Percentiles rank a stretch among this genome's conserved stretches.
phyloP scores from a whole-genome alignment of 2,329 filamentous ascomycete species.

The Trichoderma semiorbis region DNA sequence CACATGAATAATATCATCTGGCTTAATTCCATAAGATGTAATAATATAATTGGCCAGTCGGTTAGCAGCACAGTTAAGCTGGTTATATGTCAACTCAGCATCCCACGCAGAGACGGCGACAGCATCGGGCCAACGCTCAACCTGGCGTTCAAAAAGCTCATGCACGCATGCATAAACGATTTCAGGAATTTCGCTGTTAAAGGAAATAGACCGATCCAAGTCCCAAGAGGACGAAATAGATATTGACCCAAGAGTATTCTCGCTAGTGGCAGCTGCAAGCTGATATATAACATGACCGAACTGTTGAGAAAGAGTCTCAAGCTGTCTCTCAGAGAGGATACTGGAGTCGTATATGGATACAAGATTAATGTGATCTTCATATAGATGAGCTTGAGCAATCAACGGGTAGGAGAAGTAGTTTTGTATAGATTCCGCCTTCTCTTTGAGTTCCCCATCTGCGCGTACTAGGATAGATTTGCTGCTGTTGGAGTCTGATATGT shows the following conservation, averaged over 20 bases:
- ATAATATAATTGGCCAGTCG: constrained; percentile 5
- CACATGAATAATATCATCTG: not conserved
- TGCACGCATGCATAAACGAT: constrained; percentile 27
- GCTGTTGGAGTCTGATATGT: not conserved
- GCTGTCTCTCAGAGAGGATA: not conserved
- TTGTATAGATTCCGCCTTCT: not conserved
- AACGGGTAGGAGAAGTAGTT: constrained; percentile 13
- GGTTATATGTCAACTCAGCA: constrained; percentile 1
- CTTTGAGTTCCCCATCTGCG: not conserved
- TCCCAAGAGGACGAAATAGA: constrained; percentile 11
- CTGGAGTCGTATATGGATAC: constrained; percentile 1
- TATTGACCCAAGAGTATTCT: not conserved
- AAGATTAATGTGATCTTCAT: not conserved
- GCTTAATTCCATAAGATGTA: not conserved
- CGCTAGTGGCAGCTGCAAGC: not conserved
- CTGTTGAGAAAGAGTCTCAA: constrained; percentile 4
- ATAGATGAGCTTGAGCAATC: constrained; percentile 7
- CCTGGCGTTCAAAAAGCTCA: constrained; percentile 15
- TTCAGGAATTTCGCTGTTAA: not conserved
- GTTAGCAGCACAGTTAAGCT: constrained; percentile 7
- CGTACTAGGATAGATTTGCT: not conserved
- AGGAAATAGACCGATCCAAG: not conserved
- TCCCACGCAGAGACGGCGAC: constrained; percentile 18
- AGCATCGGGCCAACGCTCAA: not conserved
- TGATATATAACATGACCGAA: not conserved